Evolutionary conservation across 2,329 filamentous ascomycete genomes (phyloP), one percentile per base, ranked within the genome.

Genomic region (Amphichorda felina): DNA sequence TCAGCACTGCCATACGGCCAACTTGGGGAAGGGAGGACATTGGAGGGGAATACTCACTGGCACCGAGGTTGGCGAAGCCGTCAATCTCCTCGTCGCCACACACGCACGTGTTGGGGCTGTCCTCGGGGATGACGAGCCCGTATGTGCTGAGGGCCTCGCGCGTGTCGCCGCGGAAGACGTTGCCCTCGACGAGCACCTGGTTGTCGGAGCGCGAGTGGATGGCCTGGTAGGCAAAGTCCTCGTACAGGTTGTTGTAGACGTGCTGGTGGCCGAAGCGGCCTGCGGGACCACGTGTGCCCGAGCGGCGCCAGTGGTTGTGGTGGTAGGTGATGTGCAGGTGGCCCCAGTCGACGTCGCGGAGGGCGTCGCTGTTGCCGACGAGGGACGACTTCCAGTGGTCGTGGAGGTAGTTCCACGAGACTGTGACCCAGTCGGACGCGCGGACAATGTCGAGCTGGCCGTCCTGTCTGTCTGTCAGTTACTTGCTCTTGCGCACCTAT

Each of bases 81-180:
- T 72, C 68, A 18, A 71, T 51, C 45, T 72, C 68, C 43, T 61
- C 61, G 33, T 73, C 70, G 2, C 68, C 69, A 9, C 66, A 68
- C 2, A 60, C 56, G 39, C 60, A 63, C 1, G 66, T 72, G 39
- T 73, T 73, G 0, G 69, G 69, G 30, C 62, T 66, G 40, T 72
- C 69, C 31, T 61, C 55, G 0, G 70, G 70, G n/a, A 73, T 66
- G 2, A 72, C 69, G 0, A 71, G 51, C 0, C 69, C 68, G 35
- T 72, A 70, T 0, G 69, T 71, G 43, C 60, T 68, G 17, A 72
- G 47, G 0, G 70, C 66, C 40, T 68, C 65, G 11, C 50, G 51
- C 0, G 66, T 68, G 35, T 64, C 56, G 5, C 61, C 60, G 5
- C 56, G 48, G 49, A 68, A 68, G 3, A 64, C 62, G 36, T 68